Conservation (phyloP, 176 grass and related monocot genomes). For the Rhipidocladum racemiflorum region DNA sequence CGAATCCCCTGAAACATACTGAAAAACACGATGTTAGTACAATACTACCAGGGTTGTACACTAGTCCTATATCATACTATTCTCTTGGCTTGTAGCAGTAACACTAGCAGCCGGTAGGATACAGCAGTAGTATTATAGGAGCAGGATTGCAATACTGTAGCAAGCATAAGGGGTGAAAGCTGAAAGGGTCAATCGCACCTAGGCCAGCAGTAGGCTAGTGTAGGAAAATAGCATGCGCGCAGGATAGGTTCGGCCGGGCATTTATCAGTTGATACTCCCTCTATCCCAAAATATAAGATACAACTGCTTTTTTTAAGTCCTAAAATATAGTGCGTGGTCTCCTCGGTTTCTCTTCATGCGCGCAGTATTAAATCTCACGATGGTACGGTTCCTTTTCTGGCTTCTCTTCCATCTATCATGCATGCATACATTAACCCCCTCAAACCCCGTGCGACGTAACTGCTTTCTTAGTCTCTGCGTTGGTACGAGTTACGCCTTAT, state of each 20-base stretch:
- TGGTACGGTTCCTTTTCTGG: too few relatives aligned
- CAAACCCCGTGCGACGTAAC: too few relatives aligned
- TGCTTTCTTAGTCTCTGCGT: too few relatives aligned
- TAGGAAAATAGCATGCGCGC: constrained; percentile 7
- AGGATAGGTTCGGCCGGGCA: constrained; percentile 4
- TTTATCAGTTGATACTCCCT: not conserved
- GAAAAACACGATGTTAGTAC: constrained; percentile 10
- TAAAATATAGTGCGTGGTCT: too few relatives aligned
- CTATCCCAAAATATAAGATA: too few relatives aligned
- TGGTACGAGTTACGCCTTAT: too few relatives aligned
- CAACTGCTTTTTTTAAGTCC: too few relatives aligned
- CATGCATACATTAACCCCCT: too few relatives aligned
- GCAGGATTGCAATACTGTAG: not conserved
- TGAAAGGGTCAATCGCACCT: not conserved
- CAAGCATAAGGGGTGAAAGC: not conserved
- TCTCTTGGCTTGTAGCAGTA: not conserved
- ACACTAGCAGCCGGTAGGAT: not conserved
- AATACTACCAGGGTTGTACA: not conserved
- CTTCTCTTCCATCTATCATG: too few relatives aligned
- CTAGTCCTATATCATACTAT: not conserved
- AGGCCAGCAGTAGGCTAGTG: not conserved
- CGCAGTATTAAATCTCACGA: too few relatives aligned
- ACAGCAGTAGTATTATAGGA: not conserved
- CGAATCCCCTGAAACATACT: not conserved
- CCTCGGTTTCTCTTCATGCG: too few relatives aligned